phyloP scores from a whole-genome alignment of 441 rosid genomes.

The Jatropha podagrica region DNA sequence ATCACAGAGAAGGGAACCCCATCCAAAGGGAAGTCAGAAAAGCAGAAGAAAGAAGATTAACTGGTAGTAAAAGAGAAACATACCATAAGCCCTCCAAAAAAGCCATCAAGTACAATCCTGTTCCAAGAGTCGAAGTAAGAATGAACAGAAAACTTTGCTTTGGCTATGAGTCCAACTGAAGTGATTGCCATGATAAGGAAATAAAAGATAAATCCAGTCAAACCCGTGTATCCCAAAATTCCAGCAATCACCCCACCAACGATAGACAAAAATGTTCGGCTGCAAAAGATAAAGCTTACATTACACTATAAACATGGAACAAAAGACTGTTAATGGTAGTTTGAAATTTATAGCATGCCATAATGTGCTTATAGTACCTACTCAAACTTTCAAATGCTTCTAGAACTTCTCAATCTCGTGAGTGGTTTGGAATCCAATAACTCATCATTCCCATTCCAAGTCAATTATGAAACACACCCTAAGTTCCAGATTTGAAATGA shows the following conservation, averaged over 20 bases:
- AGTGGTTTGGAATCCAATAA: background rate
- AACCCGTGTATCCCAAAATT: constrained; percentile 82
- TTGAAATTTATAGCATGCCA: background rate
- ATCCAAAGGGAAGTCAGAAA: background rate
- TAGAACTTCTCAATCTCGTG: background rate
- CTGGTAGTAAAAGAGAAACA: constrained; percentile 19
- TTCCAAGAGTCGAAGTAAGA: constrained; percentile 84
- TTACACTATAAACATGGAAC: constrained; percentile 4
- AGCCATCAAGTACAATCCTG: constrained; percentile 73
- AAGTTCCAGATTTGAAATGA: background rate
- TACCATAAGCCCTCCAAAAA: constrained; percentile 94
- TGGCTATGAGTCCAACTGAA: constrained; percentile 77
- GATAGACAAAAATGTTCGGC: constrained; percentile 94
- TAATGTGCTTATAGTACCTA: background rate
- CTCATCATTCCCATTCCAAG: background rate
- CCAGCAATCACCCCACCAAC: constrained; percentile 92
- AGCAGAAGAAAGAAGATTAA: background rate
- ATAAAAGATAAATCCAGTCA: constrained; percentile 77
- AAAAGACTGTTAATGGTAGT: background rate
- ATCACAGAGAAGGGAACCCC: too few species aligned
- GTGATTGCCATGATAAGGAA: constrained; percentile 81
- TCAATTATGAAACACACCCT: background rate
- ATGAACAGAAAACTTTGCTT: constrained; percentile 76
- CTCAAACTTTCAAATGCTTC: background rate
- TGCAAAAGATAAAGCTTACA: constrained; percentile 37